Conservation (phyloP, 192 early-diverging fungal species). For the Phycomyces blakesleeanus region DNA sequence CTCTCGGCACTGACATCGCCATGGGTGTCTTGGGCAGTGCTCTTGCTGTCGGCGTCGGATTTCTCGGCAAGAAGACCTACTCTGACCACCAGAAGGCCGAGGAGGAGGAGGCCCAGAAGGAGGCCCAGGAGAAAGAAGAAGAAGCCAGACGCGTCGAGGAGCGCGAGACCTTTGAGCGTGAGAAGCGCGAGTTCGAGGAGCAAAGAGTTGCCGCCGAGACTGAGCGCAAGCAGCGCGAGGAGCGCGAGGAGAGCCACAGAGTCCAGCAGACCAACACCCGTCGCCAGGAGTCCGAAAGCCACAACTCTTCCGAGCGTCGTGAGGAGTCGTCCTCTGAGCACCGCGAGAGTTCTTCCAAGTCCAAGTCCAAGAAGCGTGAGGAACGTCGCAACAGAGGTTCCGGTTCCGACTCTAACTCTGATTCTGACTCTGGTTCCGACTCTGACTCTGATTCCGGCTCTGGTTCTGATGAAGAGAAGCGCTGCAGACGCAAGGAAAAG, state of each 20-base stretch:
- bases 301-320: background rate
- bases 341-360: too few relatives aligned
- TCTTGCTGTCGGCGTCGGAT: slow-evolving; percentile 41
- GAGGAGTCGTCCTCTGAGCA: background rate
- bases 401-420: background rate
- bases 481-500: background rate
- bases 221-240: background rate
- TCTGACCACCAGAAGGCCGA: slow-evolving; percentile 34
- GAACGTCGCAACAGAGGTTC: background rate
- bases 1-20: slow-evolving; percentile 32
- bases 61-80: slow-evolving; percentile 41
- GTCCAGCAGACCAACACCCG: background rate
- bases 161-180: slow-evolving; percentile 11
- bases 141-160: slow-evolving; percentile 14
- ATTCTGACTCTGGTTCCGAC: background rate
- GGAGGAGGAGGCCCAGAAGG: slow-evolving; percentile 27
- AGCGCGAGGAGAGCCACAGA: background rate
- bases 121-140: slow-evolving; percentile 26
- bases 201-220: background rate
- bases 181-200: slow-evolving; percentile 8
- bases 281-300: background rate
- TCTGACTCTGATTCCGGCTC: background rate
- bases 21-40: slow-evolving; percentile 38
- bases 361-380: background rate
- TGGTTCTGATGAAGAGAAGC: background rate